A percentile compares a stretch with the other conserved stretches of the same genome.
These are phyloP conservation scores for Trichocomaceae sp. DNA, from an alignment of 2,329 filamentous ascomycete species.

Conservation along the genomic window DNA sequence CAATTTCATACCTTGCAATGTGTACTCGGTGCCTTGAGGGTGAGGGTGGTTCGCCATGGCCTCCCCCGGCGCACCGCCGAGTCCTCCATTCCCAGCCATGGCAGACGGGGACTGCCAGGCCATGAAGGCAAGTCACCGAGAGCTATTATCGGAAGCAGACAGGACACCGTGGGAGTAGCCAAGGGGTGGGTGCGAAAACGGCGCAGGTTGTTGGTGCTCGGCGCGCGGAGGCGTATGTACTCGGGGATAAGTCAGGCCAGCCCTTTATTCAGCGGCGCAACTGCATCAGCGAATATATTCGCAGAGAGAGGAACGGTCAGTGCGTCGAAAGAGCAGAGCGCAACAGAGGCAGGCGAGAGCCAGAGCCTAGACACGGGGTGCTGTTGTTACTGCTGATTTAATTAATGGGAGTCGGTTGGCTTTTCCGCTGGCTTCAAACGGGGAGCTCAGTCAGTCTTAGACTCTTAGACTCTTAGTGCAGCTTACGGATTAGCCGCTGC, in stretches of 20 bases:
- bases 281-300: background rate
- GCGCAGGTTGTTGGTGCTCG: too few relatives aligned
- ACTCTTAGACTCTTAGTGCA: too few relatives aligned
- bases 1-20: conserved; percentile 56
- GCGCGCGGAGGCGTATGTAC: background rate
- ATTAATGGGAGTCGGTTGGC: background rate
- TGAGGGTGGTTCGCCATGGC: conserved; percentile 34
- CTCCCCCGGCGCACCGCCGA: conserved; percentile 38
- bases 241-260: background rate
- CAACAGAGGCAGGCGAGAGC: background rate
- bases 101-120: conserved; percentile 64
- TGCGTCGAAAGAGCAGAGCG: background rate
- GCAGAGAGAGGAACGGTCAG: background rate
- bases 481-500: background rate
- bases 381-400: too few relatives aligned
- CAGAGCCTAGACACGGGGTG: background rate
- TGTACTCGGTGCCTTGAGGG: conserved; percentile 63
- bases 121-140: conserved; percentile 39
- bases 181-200: too few relatives aligned
- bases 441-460: too few relatives aligned
- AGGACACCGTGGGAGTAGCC: background rate
- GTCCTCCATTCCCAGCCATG: conserved; percentile 51
- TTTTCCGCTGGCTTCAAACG: conserved; percentile 1
- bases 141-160: background rate
- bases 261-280: background rate